Base-by-base conservation (phyloP, 495 filamentous ascomycete genomes). In the Aspergillus bridgeri region DNA sequence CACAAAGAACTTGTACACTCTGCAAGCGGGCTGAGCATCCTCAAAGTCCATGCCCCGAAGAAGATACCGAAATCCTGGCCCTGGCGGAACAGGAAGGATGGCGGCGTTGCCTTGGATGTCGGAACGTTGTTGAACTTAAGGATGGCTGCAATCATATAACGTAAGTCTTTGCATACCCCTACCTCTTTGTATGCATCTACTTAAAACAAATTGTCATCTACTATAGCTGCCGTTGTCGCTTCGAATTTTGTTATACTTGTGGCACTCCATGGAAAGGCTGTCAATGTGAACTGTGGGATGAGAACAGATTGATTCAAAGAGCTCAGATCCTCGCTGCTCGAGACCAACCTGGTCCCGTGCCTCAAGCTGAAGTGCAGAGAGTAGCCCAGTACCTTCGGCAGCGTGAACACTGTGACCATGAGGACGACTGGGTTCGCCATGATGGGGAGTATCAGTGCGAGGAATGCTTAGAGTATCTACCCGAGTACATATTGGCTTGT, bases 221-320 rank as follows among this genome's bases (percentile, higher is more conserved):
- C 17, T 2, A 21, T 19, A 61, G 60, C 6, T 62, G 57, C 42
- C 57, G 56, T 13, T 68, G 63, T 25, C 29, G 59, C 1, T 48
- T 53, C 6, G 46, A 63, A 51, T 71, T 69, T 24, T 69, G 66
- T 38, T 71, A 71, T 20, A 22, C 47, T 3, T 70, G 65, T 38
- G 33, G 53, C 0, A 23, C 46, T 0, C 45, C 46, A 24, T 87
- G 83, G 82, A 79, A 78, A 56, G 75, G 59, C 0, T 87, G 82
- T 57, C 0, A 8, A 3, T 85, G 82, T 50, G 60, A 18, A 6
- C 57, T 70, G 17, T 81, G 75, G 71, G 52, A 75, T 17, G 75
- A 77, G 50, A 24, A 58, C 6, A 66, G 59, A 23, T 66, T 79
- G 4, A 48, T 65, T 11, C 58, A 54, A 8, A 63, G 70, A 42